Base-by-base conservation (phyloP, 345 rosid species). In the Citrus medica region DNA sequence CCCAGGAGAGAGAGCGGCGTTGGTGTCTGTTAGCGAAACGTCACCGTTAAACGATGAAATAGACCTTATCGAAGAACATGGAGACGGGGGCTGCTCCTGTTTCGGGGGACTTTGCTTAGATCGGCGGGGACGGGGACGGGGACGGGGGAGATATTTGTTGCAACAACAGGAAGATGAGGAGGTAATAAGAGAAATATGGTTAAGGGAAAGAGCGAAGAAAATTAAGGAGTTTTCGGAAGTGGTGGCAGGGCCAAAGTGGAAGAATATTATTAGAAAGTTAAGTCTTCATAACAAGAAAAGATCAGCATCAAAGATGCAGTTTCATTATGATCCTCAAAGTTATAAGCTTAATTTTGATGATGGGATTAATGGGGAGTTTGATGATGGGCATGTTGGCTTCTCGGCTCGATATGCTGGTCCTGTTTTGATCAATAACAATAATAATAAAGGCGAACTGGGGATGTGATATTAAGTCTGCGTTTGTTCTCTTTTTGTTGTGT, bases 281-380 rank as follows among this genome's bases (percentile, higher is more conserved):
- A 83, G 87, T 10, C 80, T 84, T 56, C 79, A 40, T 73, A 87
- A 79, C 79, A 84, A 76, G 84, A 89, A 68, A 66, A 83, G 80
- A 21, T 81, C 69, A 13, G 17, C 51, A 71, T 78, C 75, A 63
- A 84, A 80, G 48, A 77, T 74, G 69, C 86, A 80, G 63, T 91
- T 80, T 75, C 87, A 82, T 0, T 90, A 91, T 12, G 98, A 92
- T 86, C 89, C 88, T 64, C 80, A 46, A 67, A 90, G 90, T 81
- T 90, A 94, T 70, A 88, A 86, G 24, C 89, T 92, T n/a, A 92
- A 94, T 72, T 92, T 94, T 63, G 96, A 94, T 30, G 88, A 89
- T 64, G 94, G 91, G 37, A 75, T 76, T 13, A 64, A 77, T 7
- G 74, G 73, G 25, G 83, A 77, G 53, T 67, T 32, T 7, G 79